These are phyloP conservation scores for Shiraia bambusicola DNA, from an alignment of 2,329 filamentous ascomycete genomes.

Conservation along the genomic window DNA sequence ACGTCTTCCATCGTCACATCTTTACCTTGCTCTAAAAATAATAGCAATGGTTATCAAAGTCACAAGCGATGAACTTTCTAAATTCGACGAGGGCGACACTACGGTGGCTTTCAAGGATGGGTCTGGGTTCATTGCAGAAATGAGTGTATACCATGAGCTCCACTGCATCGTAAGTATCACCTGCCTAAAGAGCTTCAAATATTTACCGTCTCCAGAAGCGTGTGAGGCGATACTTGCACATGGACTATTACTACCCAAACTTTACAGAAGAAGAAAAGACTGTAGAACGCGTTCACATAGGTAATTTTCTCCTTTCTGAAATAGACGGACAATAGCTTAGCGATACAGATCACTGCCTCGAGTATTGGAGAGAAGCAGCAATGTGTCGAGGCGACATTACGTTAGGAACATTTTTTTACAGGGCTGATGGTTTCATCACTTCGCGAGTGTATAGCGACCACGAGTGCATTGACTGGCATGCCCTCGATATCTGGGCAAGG, in stretches of 20 bases:
- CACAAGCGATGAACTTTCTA: slow-evolving; percentile 1
- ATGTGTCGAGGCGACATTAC: slow-evolving; percentile 11
- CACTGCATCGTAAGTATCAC: slow-evolving; percentile 10
- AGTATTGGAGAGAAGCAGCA: slow-evolving; percentile 6
- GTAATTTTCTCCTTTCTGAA: not conserved
- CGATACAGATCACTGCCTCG: slow-evolving; percentile 16
- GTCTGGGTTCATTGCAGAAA: slow-evolving; percentile 8
- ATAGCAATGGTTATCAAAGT: slow-evolving; percentile 10
- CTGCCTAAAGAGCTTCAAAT: not conserved
- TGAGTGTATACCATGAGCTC: slow-evolving; percentile 12
- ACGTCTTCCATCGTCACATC: too few species aligned
- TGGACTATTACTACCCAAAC: slow-evolving; percentile 7
- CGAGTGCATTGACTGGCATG: slow-evolving; percentile 12
- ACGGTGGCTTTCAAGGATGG: slow-evolving; percentile 10
- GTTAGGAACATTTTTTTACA: slow-evolving; percentile 3
- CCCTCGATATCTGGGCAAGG: slow-evolving; percentile 2
- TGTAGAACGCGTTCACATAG: slow-evolving; percentile 5
- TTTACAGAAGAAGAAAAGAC: slow-evolving; percentile 2
- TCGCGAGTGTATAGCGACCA: slow-evolving; percentile 4
- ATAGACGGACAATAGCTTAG: not conserved
- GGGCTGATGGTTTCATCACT: not conserved
- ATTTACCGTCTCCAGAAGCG: too few species aligned
- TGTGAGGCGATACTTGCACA: not conserved
- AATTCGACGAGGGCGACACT: not conserved
- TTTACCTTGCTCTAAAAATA: too few species aligned